Evolutionary conservation across 2,329 filamentous ascomycete genomes (phyloP), one percentile per base, ranked within the genome.

Genomic region (Pseudogymnoascus sp.): DNA sequence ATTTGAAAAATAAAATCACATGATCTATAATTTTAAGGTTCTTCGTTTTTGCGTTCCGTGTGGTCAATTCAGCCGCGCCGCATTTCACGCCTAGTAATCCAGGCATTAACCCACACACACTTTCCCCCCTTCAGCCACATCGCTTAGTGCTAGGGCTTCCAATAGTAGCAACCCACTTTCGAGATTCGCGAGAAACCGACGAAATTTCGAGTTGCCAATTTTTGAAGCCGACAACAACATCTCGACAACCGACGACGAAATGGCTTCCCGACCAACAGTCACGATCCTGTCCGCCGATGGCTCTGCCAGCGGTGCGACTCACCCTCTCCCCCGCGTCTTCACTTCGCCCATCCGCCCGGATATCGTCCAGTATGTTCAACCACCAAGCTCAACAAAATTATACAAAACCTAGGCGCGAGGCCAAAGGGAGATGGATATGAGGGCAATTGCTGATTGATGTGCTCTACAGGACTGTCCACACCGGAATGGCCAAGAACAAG

Each of bases 401-500:
- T 55, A 33, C 7, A 27, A 55, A 18, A 55, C 9, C 29, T 29
- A 4, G 33, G 58, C 58, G 58, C 58, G 18, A 40, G 25, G 58
- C 33, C 33, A 12, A 5, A 39, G 18, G 18, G 58, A 55, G 27
- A 29, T 31, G 18, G 25, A 39, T 27, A n/a, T 29, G 35, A 42
- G 60, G 45, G 15, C 48, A 37, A 52, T 37, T 37, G 35, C 59
- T 63, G 37, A 62, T 59, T 37, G 31, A 37, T 29, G 33, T 59
- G 39, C 35, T 65, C 60, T 70, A 71, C 73, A 85, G 82, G 78
- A 79, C 79, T 71, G 87, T 97, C 75, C 94, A 99, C 88, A 96
- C 91, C 75, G 94, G 94, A 76, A 95, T 99, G 85, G 93, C 93
- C 79, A 99, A 99, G 91, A 99, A 99, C 88, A 97, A 96, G 88